A percentile compares a stretch with the other conserved stretches of the same genome.
Conservation (phyloP, 495 filamentous ascomycete species). For the Podospora pseudocomata region DNA sequence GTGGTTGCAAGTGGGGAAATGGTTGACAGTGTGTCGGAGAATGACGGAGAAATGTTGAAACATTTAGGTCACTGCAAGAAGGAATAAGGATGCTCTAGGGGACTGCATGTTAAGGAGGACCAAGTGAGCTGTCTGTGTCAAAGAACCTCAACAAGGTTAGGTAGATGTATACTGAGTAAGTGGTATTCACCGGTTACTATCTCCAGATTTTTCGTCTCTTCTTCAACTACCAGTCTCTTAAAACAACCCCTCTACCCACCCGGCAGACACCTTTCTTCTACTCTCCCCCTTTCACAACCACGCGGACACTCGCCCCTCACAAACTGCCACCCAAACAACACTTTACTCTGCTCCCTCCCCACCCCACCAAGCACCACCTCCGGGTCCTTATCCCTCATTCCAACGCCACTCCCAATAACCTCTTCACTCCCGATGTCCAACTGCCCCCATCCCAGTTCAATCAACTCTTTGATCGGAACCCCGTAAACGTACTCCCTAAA, state of each 20-base stretch:
- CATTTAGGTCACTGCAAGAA: too few species aligned
- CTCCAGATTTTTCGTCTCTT: too few species aligned
- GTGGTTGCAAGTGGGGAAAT: too few species aligned
- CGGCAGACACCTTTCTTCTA: not conserved
- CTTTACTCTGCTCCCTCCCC: constrained; percentile 51
- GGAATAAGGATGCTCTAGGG: too few species aligned
- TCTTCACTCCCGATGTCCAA: constrained; percentile 45
- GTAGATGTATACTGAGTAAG: constrained; percentile 35
- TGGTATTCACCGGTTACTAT: constrained; percentile 31
- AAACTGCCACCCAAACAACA: constrained; percentile 52
- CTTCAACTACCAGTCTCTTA: too few species aligned
- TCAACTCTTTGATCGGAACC: constrained; percentile 44
- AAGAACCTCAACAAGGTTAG: constrained; percentile 6
- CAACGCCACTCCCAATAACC: constrained; percentile 43
- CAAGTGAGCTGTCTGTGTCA: too few species aligned
- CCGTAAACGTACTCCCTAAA: constrained; percentile 55
- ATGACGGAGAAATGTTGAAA: too few species aligned
- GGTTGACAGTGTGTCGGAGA: too few species aligned
- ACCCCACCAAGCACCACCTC: constrained; percentile 39
- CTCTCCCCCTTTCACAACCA: constrained; percentile 35
- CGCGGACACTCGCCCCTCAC: constrained; percentile 42
- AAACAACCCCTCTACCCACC: not conserved
- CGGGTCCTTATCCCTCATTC: constrained; percentile 31
- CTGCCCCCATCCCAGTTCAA: constrained; percentile 49
- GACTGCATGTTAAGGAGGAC: too few species aligned